Evolutionary conservation across 2,329 filamentous ascomycete genomes (phyloP), one percentile per base, ranked within the genome.

Genomic region (Davidsoniella australis): DNA sequence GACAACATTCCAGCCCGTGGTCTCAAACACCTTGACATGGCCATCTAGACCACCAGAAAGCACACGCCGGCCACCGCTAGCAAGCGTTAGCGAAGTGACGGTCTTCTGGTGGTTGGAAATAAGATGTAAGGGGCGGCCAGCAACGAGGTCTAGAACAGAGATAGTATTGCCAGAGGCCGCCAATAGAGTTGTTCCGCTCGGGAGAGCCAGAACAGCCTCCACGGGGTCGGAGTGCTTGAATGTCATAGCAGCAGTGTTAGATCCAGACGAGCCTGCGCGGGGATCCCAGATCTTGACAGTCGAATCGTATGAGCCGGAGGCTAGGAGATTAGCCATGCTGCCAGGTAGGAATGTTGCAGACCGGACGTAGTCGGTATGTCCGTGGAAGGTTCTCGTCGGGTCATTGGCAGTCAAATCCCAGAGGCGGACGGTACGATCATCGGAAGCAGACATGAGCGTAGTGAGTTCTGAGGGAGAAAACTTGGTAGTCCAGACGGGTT

Each of bases 91-190:
- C 6, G 83, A 80, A 0, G 91, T 96, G 53, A 98, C 88, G 0
- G 91, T 94, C 76, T 96, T 98, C 62, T 98, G 91, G 65, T 98
- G 91, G 62, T 93, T 96, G 57, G 80, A 81, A 55, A 98, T 80
- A 60, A 94, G 71, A 57, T 87, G 82, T 51, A 94, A 69, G 4
- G 89, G 87, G 60, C 85, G 86, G 23, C 85, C 91, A 45, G 88
- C 89, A 14, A 96, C 82, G 41, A 98, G 75, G 62, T 98, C 91
- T 54, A 98, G 73, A 9, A 98, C 86, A 5, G 84, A 87, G 58
- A 98, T 85, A 54, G 84, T 77, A 60, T 85, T 93, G 51, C 85
- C 88, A 16, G 87, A 79, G 2, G 89, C 78, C 10, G 87, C 87
- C 33, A 95, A 73, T 20, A 98, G 70, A 3, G 85, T 87, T 4